These are phyloP conservation scores for Vitis vinifera DNA, from an alignment of 164 flowering plant species.

Conservation along the genomic window ASM3070453v1 NC_081817.1:3646501-3647000, in stretches of 20 bases:
- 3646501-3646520: no score
- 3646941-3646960: conserved; percentile 30
- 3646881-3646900: conserved; percentile 55
- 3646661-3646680: conserved; percentile 56
- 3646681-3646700: conserved; percentile 46
- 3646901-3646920: conserved; percentile 54
- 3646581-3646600: conserved; percentile 15
- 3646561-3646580: not conserved
- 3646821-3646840: conserved; percentile 41
- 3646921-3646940: conserved; percentile 44
- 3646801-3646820: conserved; percentile 38
- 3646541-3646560: no score
- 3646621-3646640: conserved; percentile 7
- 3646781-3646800: conserved; percentile 34
- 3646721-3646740: conserved; percentile 33
- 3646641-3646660: conserved; percentile 44
- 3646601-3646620: conserved; percentile 21
- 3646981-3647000: conserved; percentile 47
- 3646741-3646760: conserved; percentile 31
- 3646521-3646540: no score
- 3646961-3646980: conserved; percentile 49
- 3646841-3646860: conserved; percentile 34
- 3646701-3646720: conserved; percentile 48
- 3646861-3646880: conserved; percentile 52
- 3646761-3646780: conserved; percentile 40